These are phyloP conservation scores for Aspergillus ibericus DNA, from an alignment of 2,329 filamentous ascomycete species.

Conservation along the genomic window DNA sequence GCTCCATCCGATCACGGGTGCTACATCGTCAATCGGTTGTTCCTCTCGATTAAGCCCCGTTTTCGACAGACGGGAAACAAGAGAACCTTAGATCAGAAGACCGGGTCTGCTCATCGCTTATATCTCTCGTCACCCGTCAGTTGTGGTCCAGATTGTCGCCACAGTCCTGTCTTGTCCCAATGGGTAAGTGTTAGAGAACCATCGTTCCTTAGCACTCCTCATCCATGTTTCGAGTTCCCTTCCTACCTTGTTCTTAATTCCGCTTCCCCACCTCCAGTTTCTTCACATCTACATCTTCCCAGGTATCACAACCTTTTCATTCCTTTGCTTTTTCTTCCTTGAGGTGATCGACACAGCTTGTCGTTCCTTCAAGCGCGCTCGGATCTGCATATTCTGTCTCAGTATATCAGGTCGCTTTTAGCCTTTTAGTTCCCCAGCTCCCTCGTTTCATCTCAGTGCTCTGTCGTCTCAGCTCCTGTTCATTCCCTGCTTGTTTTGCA, in stretches of 20 bases:
- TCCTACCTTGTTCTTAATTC: conserved; percentile 7
- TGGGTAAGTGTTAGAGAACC: conserved; percentile 22
- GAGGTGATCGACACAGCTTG: conserved; percentile 2
- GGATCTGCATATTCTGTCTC: not conserved
- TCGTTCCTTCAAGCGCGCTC: not conserved
- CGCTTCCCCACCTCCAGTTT: conserved; percentile 2
- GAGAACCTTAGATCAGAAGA: not conserved
- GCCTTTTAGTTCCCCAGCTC: not conserved
- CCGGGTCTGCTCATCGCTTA: not conserved
- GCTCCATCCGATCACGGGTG: not conserved
- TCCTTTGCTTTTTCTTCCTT: conserved; percentile 12
- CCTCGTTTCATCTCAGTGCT: not conserved
- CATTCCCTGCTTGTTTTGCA: not conserved
- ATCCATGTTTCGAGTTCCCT: conserved; percentile 3
- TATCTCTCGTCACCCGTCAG: not conserved
- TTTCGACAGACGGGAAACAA: not conserved
- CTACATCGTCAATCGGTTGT: not conserved
- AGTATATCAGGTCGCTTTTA: not conserved
- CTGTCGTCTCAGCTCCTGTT: conserved; percentile 5
- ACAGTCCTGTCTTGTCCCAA: conserved; percentile 17
- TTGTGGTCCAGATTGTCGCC: conserved; percentile 14
- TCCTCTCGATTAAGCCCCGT: not conserved
- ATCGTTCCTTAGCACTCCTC: conserved; percentile 5
- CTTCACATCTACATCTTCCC: conserved; percentile 1
- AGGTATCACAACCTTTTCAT: conserved; percentile 7